Percentiles rank a stretch among this genome's conserved stretches.
Evolutionary conservation across 345 rosid species (phyloP).

Genomic region (Citrus sp.): DNA sequence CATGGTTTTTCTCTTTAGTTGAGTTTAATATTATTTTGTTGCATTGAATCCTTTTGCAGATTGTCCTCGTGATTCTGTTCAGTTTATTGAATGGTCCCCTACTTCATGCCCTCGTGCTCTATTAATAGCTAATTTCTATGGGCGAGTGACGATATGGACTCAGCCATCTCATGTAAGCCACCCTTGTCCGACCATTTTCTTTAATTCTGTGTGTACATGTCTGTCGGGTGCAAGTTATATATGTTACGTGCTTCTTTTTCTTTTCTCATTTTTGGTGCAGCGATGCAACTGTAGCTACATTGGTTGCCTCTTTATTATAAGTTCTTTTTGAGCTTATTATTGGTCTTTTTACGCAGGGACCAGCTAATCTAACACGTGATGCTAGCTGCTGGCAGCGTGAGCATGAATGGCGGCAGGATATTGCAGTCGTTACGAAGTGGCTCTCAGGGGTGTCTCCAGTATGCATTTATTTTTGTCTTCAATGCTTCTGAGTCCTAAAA

Average conservation of each 20-base stretch:
- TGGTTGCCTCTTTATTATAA: constrained; percentile 3
- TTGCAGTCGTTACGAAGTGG: constrained; percentile 98
- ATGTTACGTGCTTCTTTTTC: background rate
- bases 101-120: constrained; percentile 92
- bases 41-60: constrained; percentile 41
- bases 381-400: constrained; percentile 97
- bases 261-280: background rate
- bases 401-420: constrained; percentile 99
- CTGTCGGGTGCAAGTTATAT: constrained; percentile 8
- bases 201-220: background rate
- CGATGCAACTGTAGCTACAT: background rate
- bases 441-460: constrained; percentile 91
- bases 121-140: constrained; percentile 91
- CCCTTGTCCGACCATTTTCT: constrained; percentile 5
- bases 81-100: constrained; percentile 98
- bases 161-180: constrained; percentile 83
- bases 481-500: constrained; percentile 2
- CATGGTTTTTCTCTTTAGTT: background rate
- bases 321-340: constrained; percentile 3
- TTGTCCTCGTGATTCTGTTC: constrained; percentile 99
- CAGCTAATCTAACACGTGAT: constrained; percentile 77
- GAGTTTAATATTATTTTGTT: constrained; percentile 12
- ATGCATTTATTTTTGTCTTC: constrained; percentile 24
- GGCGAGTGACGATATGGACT: constrained; percentile 95
- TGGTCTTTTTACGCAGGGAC: constrained; percentile 54